Percentiles rank a stretch among this genome's conserved stretches.
Evolutionary conservation across 2,329 filamentous ascomycete genomes (phyloP).

Genomic region (Penicillium sp.): DNA sequence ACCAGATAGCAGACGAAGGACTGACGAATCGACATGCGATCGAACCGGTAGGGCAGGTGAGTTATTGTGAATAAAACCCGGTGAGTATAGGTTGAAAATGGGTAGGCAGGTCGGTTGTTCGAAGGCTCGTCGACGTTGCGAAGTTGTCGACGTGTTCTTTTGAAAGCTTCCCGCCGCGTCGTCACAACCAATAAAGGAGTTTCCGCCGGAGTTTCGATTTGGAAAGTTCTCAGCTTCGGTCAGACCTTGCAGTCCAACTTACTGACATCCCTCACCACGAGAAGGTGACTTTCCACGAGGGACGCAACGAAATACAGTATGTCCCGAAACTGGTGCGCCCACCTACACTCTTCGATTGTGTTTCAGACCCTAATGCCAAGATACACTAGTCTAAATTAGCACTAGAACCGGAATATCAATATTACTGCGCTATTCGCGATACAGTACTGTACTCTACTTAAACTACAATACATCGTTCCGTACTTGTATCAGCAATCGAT

Average conservation of each 20-base stretch:
- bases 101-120: background rate
- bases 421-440: too few species aligned
- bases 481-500: too few species aligned
- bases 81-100: background rate
- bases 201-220: background rate
- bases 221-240: background rate
- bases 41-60: constrained; percentile 1
- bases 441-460: too few species aligned
- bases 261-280: background rate
- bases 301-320: too few species aligned
- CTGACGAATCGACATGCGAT: constrained; percentile 9
- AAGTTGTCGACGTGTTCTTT: background rate
- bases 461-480: too few species aligned
- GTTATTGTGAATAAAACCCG: background rate
- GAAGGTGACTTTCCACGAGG: background rate
- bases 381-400: too few species aligned
- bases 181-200: background rate
- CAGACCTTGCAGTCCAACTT: background rate
- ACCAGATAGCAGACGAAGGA: constrained; percentile 12
- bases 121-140: background rate
- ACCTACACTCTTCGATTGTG: too few species aligned
- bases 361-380: too few species aligned
- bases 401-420: too few species aligned
- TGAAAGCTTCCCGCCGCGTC: background rate
- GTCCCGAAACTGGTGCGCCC: too few species aligned